phyloP scores from a whole-genome alignment of 2,329 filamentous ascomycete genomes.

The Aspergillus sp. region DNA sequence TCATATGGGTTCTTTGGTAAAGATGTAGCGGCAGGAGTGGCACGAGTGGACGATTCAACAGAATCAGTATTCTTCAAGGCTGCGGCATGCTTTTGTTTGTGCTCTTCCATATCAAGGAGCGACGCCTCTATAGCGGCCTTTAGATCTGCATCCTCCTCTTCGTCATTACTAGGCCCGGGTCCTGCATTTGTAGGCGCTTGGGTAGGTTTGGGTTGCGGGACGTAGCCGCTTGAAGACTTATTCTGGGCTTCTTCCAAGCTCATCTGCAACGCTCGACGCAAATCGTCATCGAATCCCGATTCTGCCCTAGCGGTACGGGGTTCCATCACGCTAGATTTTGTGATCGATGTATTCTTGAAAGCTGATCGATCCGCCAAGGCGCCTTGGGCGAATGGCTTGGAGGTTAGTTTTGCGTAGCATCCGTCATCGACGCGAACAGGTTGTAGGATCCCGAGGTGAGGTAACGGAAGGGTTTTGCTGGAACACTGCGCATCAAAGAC shows the following conservation, averaged over 20 bases:
- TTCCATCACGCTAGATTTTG: constrained; percentile 79
- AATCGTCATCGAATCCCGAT: constrained; percentile 88
- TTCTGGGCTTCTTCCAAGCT: constrained; percentile 89
- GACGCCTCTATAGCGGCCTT: constrained; percentile 96
- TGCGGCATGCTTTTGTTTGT: constrained; percentile 87
- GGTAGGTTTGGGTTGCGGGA: constrained; percentile 58
- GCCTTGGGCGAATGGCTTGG: constrained; percentile 57
- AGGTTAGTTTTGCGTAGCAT: constrained; percentile 85
- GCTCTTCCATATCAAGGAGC: constrained; percentile 94
- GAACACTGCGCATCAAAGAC: constrained; percentile 97
- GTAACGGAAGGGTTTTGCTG: constrained; percentile 80
- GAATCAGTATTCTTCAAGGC: constrained; percentile 77
- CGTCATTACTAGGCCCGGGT: constrained; percentile 49
- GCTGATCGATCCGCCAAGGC: constrained; percentile 41
- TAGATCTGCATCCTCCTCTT: constrained; percentile 89
- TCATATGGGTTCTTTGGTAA: constrained; percentile 91
- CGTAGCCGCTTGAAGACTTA: constrained; percentile 68
- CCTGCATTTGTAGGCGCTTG: constrained; percentile 44
- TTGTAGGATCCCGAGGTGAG: constrained; percentile 88
- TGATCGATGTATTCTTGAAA: constrained; percentile 51
- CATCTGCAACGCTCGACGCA: constrained; percentile 93
- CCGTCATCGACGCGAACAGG: constrained; percentile 94
- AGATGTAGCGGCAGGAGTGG: constrained; percentile 51
- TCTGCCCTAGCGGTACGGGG: constrained; percentile 85
- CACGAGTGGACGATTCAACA: constrained; percentile 49